Base-by-base conservation (phyloP, 2,329 filamentous ascomycete genomes). In the Neurospora crassa region DNA sequence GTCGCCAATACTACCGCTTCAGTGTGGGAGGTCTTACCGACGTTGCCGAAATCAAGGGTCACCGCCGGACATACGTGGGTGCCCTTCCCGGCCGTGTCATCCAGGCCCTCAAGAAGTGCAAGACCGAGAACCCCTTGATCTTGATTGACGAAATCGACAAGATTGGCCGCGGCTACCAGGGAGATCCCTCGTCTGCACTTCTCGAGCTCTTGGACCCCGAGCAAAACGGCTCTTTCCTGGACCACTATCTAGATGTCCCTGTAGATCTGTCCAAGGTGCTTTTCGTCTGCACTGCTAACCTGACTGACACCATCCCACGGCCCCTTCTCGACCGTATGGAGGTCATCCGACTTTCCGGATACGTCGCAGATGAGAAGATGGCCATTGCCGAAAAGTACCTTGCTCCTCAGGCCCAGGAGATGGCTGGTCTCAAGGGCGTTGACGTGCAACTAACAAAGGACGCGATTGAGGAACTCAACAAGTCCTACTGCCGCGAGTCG, bases 121-220 rank as follows among this genome's bases (percentile, higher is more conserved):
- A 98, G 83, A 99, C 96, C 0, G 96, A 99, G 82, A 99, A 99
- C 80, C 96, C 96, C 40, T 86, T 99, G 40, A 94, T 99, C 69
- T 83, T 99, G 74, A 98, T 99, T 75, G 96, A 99, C 79, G 96
- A 99, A 79, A 90, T 99, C 72, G 96, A 99, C 85, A 99, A 99
- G 84, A 97, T 99, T 79, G 96, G 96, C 41, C 90, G 94, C 71
- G 96, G 96, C 5, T 96, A 97, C 79, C 96, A 98, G 82, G 96
- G 96, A 37, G 96, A 99, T 78, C 96, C 96, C 16, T 93, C 96
- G 1, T 97, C 95, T 24, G 96, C 96, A 40, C 86, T 99, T 70
- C 88, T 99, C 3, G 96, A 99, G 80, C 83, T 99, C 69, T 89
- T 99, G 20, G 96, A 99, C 76, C 96, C 96, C 0, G 96, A 99